Percentiles rank a stretch among this genome's conserved stretches.
phyloP scores from a whole-genome alignment of 2,329 filamentous ascomycete species.

The Fusarium sp. region DNA sequence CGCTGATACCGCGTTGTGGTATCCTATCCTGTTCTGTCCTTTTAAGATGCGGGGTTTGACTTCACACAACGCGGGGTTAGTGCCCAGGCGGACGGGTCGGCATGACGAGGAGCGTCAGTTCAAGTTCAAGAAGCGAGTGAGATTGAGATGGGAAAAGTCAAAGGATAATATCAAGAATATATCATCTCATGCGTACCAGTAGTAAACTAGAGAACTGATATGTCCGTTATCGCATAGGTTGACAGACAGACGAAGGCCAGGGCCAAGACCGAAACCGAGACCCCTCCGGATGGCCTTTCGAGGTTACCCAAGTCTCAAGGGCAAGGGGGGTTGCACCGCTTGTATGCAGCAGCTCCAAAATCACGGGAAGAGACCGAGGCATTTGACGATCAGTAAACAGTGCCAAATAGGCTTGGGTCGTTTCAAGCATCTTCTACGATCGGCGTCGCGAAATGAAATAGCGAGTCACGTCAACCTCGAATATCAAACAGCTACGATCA shows the following conservation, averaged over 20 bases:
- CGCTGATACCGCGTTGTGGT: conserved; percentile 47
- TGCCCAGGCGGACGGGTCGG: conserved; percentile 40
- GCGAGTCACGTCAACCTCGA: conserved; percentile 27
- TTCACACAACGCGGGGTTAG: conserved; percentile 47
- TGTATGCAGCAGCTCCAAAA: conserved; percentile 9
- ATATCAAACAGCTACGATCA: conserved; percentile 14
- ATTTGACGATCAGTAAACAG: conserved; percentile 35
- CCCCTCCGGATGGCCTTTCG: conserved; percentile 24
- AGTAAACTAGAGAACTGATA: conserved; percentile 30
- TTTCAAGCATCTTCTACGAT: conserved; percentile 32
- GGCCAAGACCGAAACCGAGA: conserved; percentile 23
- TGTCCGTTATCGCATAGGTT: conserved; percentile 26
- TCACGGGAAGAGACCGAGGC: conserved; percentile 40
- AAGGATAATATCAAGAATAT: conserved; percentile 1
- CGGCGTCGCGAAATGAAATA: conserved; percentile 28
- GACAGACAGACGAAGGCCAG: not conserved
- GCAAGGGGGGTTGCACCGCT: conserved; percentile 27
- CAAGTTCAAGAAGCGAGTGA: conserved; percentile 4
- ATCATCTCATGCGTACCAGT: conserved; percentile 4
- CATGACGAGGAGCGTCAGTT: conserved; percentile 37
- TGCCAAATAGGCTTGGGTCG: conserved; percentile 25
- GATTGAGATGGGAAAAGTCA: not conserved
- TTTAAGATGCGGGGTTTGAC: conserved; percentile 45
- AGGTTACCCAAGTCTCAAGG: conserved; percentile 8
- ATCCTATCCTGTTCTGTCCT: not conserved